Base-by-base conservation (phyloP, 176 grass and related monocot genomes). In the Triticum timopheevii region DNA sequence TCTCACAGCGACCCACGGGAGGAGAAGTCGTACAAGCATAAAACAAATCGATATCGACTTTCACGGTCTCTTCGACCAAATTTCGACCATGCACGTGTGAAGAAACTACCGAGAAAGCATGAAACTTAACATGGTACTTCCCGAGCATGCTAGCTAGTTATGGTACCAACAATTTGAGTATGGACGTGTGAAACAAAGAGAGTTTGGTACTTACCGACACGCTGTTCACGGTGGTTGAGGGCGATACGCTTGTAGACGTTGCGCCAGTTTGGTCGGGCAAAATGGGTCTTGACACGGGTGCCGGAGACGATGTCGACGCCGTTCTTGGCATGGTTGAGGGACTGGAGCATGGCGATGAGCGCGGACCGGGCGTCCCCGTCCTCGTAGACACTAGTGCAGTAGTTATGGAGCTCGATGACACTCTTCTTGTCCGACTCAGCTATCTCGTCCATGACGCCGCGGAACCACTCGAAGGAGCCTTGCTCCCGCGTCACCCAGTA, bases 371-470 rank as follows among this genome's bases (percentile, higher is more conserved):
- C 95, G 85, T 98, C 95, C 1, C 95, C 95, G 3, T 98, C 95
- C 91, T 98, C 93, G 85, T 98, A 95, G 16, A 98, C 93, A 82
- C 95, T 98, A 19, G 95, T 98, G 85, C 95, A 98, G 90, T 95
- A 90, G 88, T 93, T 98, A 82, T 95, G 93, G 61, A 98, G 90
- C 90, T 98, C 95, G 87, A 98, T 95, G 22, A 95, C 88, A 28
- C 86, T 79, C 80, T 93, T 93, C 84, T 92, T 92, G 88, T 95
- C 91, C 3, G 85, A 91, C 81, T 95, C 95, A 8, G 91, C 95
- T 71, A 98, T 89, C 84, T 95, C 95, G 79, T 95, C 83, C 95
- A 95, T 98, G 63, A 95, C 91, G 63, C 95, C 95, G 4, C 91
- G 88, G 89, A 98, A 98, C 95, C 95, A 98, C 88, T 98, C 93